Base-by-base conservation (phyloP, 2,329 filamentous ascomycete genomes). In the Pseudocercospora fijiensis region DNA sequence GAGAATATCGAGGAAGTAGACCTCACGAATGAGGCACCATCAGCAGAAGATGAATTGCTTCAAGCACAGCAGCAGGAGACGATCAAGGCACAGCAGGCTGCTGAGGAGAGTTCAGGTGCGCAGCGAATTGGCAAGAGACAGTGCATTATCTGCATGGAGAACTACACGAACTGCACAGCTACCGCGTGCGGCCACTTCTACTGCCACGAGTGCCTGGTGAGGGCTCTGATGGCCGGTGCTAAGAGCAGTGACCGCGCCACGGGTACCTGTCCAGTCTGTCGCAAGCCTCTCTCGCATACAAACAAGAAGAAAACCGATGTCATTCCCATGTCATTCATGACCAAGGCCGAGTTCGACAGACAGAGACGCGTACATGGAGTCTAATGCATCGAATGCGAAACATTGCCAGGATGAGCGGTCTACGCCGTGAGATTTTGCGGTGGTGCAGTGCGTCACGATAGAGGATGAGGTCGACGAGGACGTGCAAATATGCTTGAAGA, bases 121-220 rank as follows among this genome's bases (percentile, higher is more conserved):
- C 67, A 69, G 52, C 37, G 69, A 77, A 37, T 78, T 83, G 67
- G 82, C 76, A 22, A 81, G 75, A 4, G 82, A 83, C 71, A 84
- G 78, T 88, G 86, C 72, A 85, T 87, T 51, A 85, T 88, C 22
- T 88, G 86, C 75, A 84, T 88, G 83, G 86, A 88, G 67, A 81
- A 78, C 3, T 84, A 83, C 1, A 85, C 82, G 8, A 81, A 88
- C 71, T 80, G 86, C 9, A 87, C 86, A 1, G 83, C 81, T 2
- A 88, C 86, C 2, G 75, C 80, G 22, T 88, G 86, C 71, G 86
- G 86, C 0, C 86, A 88, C 71, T 78, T 88, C 24, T 88, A 88
- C 74, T 88, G 86, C 72, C 85, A 88, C 69, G 82, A 83, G 37
- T 88, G 86, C 69, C 82, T 88, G 47, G 81, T 84, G 57, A 83